Base-by-base conservation (phyloP, 805 yeast genomes). In the Nakazawaea laoshanensis region DNA sequence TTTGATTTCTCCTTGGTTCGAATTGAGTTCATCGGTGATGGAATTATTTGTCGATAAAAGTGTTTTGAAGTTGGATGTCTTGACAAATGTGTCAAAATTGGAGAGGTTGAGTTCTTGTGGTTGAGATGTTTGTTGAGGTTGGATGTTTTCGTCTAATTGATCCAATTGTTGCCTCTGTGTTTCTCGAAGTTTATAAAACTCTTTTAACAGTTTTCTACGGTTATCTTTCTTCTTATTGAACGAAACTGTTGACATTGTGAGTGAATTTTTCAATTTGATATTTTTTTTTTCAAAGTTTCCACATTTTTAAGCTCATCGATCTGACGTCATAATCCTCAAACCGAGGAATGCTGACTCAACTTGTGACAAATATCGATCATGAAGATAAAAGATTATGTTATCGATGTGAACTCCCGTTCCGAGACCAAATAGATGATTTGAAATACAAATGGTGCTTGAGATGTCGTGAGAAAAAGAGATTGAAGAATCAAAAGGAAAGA, bases 1-100 rank as follows among this genome's bases (percentile, higher is more conserved):
- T 44, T 80, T 80, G 41, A 77, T 77, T 29, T 71, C 74, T 45
- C 73, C 67, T 39, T 73, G 76, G 32, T 68, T 73, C 11, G 70
- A 50, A 37, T 69, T 71, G 36, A 74, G 55, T 32, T 62, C 59
- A 19, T 60, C 60, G 16, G 65, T 61, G 7, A 72, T 58, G 8
- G 42, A 48, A 38, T 62, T 63, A n/a, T 63, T 64, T n/a, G 50
- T 46, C 9, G 44, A 42, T 12, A 64, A 37, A 15, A 64, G 46
- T 3, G 50, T 47, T 5, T 46, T 44, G 43, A 63, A 61, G 12
- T 50, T 50, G 0, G 50, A 44, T 0, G 37, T 40, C 1, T 38
- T 29, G 4, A 63, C 52, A 29, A 51, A 57, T 33, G 49, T 53
- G 23, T 58, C 66, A 13, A 49, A 41, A 23, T 52, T 55, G 11